Conservation (phyloP, 1,139 yeast species). For the Diutina mesorugosa region DNA sequence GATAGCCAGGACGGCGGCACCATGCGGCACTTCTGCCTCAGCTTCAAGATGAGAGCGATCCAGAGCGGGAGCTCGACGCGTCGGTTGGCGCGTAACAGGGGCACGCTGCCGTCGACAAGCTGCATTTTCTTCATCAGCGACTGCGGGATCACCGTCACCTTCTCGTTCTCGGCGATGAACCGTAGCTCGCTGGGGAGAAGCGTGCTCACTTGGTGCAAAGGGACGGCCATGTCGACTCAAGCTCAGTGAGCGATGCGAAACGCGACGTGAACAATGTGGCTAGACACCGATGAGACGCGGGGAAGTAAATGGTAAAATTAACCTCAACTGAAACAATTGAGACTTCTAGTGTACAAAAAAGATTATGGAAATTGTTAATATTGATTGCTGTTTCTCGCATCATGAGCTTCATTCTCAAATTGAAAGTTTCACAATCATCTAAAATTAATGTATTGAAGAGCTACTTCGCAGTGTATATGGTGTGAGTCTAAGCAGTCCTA, state of each 20-base stretch:
- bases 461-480: neutral
- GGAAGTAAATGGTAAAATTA: no score
- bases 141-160: slow-evolving; percentile 61
- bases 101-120: slow-evolving; percentile 48
- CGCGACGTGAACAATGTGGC: neutral
- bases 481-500: neutral
- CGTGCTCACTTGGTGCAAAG: neutral
- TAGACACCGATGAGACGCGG: no score
- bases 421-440: neutral
- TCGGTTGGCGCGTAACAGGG: slow-evolving; percentile 53
- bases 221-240: neutral
- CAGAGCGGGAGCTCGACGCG: slow-evolving; percentile 70
- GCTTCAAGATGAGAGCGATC: slow-evolving; percentile 74
- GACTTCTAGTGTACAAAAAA: no score
- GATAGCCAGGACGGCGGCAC: slow-evolving; percentile 86
- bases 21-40: slow-evolving; percentile 76
- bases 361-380: no score
- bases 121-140: slow-evolving; percentile 53
- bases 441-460: no score
- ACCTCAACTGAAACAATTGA: no score
- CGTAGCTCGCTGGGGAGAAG: slow-evolving; percentile 70
- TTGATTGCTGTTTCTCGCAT: no score
- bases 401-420: neutral
- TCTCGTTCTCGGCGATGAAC: slow-evolving; percentile 75
- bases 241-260: neutral